Evolutionary conservation across 2,329 filamentous ascomycete species (phyloP), one percentile per base, ranked within the genome.

Genomic region (Chlorencoelia australis): DNA sequence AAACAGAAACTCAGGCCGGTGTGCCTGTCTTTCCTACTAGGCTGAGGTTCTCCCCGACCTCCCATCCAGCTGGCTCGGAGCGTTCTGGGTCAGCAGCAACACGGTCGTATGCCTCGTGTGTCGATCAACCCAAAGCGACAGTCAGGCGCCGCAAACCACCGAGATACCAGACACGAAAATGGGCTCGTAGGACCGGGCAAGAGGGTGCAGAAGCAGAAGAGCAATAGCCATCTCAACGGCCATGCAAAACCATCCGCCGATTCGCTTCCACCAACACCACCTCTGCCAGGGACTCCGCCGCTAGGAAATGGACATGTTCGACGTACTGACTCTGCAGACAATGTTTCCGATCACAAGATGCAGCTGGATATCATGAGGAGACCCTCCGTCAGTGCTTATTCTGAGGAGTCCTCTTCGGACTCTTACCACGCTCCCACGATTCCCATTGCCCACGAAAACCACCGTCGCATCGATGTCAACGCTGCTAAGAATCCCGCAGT

Each of bases 161-260:
- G 77, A 66, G 80, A 80, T 63, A 75, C 69, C 55, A 77, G 82
- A 61, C 82, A 93, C 65, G 87, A 94, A 65, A 87, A 84, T 79
- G 86, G 85, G 57, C 70, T 86, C 60, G 81, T 87, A 70, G 79
- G 79, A 55, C 76, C 82, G 35, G 80, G 79, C 49, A 85, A 79
- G 68, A 78, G 79, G 44, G 49, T 57, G 24, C 47, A 47, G 45
- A 71, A 68, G 58, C 67, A 71, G 55, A 71, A 67, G 55, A 71
- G 68, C 42, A 70, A 67, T 60, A 65, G 66, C 49, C 61, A 71
- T 52, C 55, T 72, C 54, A 71, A 70, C 59, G 67, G 64, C 47
- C 62, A 57, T 50, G 55, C 63, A 38, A 65, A 63, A 58, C 59
- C 62, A 47, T 49, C 57, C 50, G 59, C 52, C 45, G 58, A 30